Evolutionary conservation across 805 yeast genomes (phyloP).

Genomic region (Kluyveromyces wickerhamii): DNA sequence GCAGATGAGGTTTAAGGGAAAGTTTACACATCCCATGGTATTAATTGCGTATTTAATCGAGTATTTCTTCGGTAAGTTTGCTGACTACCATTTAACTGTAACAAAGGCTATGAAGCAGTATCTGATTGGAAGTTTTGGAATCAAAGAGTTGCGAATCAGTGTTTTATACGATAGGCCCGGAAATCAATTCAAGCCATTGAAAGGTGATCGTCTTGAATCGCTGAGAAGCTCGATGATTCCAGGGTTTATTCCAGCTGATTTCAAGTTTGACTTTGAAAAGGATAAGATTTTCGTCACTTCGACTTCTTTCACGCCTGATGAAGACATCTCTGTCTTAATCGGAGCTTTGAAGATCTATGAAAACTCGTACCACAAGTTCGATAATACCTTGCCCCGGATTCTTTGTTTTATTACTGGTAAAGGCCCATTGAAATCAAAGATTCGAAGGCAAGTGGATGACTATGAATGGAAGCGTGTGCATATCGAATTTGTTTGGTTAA

Average conservation of each 20-base stretch:
- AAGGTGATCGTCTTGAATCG: conserved; percentile 15
- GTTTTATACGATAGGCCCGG: conserved; percentile 88
- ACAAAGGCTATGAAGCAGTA: conserved; percentile 63
- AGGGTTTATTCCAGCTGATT: conserved; percentile 28
- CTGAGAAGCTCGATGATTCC: conserved; percentile 27
- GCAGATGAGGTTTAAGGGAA: conserved; percentile 48
- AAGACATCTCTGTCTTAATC: conserved; percentile 65
- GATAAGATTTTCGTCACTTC: conserved; percentile 74
- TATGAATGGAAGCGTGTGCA: conserved; percentile 41
- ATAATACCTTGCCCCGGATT: conserved; percentile 37
- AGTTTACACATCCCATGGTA: conserved; percentile 53
- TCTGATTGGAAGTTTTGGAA: conserved; percentile 46
- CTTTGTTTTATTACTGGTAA: conserved; percentile 89
- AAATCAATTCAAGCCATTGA: conserved; percentile 49
- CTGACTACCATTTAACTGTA: conserved; percentile 73
- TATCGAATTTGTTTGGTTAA: conserved; percentile 67
- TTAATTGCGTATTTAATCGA: conserved; percentile 57
- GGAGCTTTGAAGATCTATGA: conserved; percentile 63
- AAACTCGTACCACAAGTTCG: conserved; percentile 17
- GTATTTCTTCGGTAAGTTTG: conserved; percentile 47
- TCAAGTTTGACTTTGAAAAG: conserved; percentile 27
- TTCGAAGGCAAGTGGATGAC: conserved; percentile 39
- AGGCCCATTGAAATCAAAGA: conserved; percentile 68
- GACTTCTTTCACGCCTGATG: conserved; percentile 95
- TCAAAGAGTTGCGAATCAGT: conserved; percentile 40